These are phyloP conservation scores for Aureobasidium sp. DNA, from an alignment of 2,329 filamentous ascomycete genomes.

Conservation along the genomic window DNA sequence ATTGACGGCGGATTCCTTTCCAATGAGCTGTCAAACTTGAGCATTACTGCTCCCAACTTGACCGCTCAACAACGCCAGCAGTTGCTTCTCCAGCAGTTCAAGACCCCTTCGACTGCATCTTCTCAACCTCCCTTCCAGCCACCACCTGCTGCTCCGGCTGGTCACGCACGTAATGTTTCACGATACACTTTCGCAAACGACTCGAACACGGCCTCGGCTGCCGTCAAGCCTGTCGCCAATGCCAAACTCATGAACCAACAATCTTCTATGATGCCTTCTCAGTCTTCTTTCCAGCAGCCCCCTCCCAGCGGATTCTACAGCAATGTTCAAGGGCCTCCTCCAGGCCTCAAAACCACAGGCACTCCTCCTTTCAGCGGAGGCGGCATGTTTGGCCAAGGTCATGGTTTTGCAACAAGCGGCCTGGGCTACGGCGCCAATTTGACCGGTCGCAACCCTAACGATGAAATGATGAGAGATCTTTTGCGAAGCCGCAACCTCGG, in stretches of 20 bases:
- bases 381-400: constrained; percentile 83
- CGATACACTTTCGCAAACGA: constrained; percentile 85
- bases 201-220: constrained; percentile 48
- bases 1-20: constrained; percentile 29
- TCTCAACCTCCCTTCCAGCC: constrained; percentile 15
- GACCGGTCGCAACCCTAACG: constrained; percentile 61
- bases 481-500: constrained; percentile 56
- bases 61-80: constrained; percentile 75
- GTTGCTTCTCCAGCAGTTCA: constrained; percentile 54
- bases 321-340: constrained; percentile 86
- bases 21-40: constrained; percentile 33
- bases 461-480: constrained; percentile 75
- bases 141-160: constrained; percentile 27
- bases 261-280: constrained; percentile 70
- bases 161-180: constrained; percentile 76
- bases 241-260: constrained; percentile 77
- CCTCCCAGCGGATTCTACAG: constrained; percentile 62
- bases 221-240: constrained; percentile 71
- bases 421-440: constrained; percentile 51
- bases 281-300: constrained; percentile 45
- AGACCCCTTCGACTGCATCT: constrained; percentile 40
- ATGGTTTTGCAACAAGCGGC: constrained; percentile 66
- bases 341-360: constrained; percentile 87
- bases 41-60: constrained; percentile 60
- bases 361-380: constrained; percentile 77